phyloP scores from a whole-genome alignment of 2,329 filamentous ascomycete species.

The Trichoderma atrobrunneum region DNA sequence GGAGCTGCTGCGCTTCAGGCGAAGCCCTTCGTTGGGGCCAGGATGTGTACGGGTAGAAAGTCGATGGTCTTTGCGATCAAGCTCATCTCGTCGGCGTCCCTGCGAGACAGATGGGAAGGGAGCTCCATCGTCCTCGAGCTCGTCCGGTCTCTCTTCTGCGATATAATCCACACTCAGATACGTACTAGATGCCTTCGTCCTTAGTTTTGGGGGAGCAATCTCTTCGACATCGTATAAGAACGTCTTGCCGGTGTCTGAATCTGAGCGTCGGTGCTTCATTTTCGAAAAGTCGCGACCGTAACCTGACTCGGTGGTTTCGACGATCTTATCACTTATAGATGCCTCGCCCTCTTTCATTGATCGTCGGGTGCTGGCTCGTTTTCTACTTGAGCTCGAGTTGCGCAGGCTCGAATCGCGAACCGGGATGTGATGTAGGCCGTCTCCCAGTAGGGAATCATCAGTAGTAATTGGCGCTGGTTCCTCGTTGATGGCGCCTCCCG shows the following conservation, averaged over 20 bases:
- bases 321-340: conserved; percentile 39
- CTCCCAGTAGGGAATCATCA: conserved; percentile 24
- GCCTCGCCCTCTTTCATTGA: conserved; percentile 48
- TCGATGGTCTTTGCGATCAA: conserved; percentile 45
- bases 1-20: conserved; percentile 55
- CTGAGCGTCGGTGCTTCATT: conserved; percentile 22
- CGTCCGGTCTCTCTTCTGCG: conserved; percentile 27
- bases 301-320: conserved; percentile 40
- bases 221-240: conserved; percentile 22
- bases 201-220: conserved; percentile 22
- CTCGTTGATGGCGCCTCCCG: conserved; percentile 55
- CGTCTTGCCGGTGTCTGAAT: conserved; percentile 18
- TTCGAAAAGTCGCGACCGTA: conserved; percentile 23
- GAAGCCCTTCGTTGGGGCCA: conserved; percentile 44
- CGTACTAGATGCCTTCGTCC: conserved; percentile 24
- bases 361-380: conserved; percentile 51
- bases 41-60: conserved; percentile 50
- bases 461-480: conserved; percentile 40
- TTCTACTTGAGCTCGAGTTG: conserved; percentile 52
- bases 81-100: conserved; percentile 50
- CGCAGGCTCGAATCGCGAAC: conserved; percentile 65
- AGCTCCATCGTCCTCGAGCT: conserved; percentile 58
- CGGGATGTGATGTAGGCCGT: conserved; percentile 57
- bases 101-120: conserved; percentile 68
- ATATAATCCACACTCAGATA: conserved; percentile 33